phyloP scores from a whole-genome alignment of 2,329 filamentous ascomycete genomes.

The Fusarium sp. region DNA sequence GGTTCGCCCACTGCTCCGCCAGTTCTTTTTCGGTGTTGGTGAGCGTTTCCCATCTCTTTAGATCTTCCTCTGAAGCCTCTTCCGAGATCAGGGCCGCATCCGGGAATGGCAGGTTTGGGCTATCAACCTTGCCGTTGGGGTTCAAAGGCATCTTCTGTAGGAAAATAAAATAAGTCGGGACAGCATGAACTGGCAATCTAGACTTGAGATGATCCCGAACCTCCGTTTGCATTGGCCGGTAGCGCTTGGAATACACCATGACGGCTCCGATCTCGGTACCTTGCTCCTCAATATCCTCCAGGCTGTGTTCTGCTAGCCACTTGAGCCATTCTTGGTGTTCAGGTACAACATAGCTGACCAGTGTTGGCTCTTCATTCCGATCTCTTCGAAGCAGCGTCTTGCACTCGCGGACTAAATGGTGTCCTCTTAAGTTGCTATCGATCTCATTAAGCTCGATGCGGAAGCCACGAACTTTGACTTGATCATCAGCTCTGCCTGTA shows the following conservation, averaged over 20 bases:
- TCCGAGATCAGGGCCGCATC: constrained; percentile 65
- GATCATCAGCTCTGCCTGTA: neutral
- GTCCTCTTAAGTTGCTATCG: constrained; percentile 82
- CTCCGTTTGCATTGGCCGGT: constrained; percentile 62
- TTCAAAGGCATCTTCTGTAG: constrained; percentile 71
- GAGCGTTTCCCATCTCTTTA: constrained; percentile 66
- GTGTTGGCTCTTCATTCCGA: constrained; percentile 74
- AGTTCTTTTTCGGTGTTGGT: constrained; percentile 57
- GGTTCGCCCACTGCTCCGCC: constrained; percentile 77
- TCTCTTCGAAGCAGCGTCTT: constrained; percentile 78
- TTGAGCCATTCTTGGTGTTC: constrained; percentile 72
- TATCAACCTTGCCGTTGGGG: constrained; percentile 85
- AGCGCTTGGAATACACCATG: constrained; percentile 59
- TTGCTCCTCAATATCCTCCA: constrained; percentile 68
- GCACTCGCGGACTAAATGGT: constrained; percentile 84
- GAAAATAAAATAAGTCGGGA: constrained; percentile 48
- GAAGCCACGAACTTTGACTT: constrained; percentile 75
- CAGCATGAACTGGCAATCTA: constrained; percentile 51
- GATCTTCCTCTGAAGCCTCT: constrained; percentile 53
- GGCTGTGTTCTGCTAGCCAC: constrained; percentile 63
- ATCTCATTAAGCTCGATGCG: constrained; percentile 96
- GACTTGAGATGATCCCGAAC: constrained; percentile 50
- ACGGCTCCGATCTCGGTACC: constrained; percentile 60
- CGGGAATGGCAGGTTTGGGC: constrained; percentile 82
- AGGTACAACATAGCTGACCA: constrained; percentile 93